Conservation (phyloP, 1,284 basidiomycete genomes). For the Apiotrichum mycotoxinovorans region DNA sequence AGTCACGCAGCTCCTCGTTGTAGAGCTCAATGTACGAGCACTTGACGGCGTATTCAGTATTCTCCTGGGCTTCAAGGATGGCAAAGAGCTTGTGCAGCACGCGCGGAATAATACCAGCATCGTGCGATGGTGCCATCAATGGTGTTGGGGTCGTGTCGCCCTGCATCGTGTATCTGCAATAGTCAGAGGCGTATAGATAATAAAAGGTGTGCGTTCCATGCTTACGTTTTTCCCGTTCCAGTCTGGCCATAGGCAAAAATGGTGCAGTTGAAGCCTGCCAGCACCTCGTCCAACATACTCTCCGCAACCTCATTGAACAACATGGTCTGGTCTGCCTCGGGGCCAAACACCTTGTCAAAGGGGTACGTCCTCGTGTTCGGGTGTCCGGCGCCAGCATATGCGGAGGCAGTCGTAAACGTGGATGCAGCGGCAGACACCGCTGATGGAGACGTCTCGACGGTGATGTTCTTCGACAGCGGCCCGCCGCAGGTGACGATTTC, state of each 20-base stretch:
- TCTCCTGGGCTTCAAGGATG: conserved; percentile 68
- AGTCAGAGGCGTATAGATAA: no score
- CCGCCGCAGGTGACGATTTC: conserved; percentile 74
- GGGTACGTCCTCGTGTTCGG: conserved; percentile 72
- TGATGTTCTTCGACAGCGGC: conserved; percentile 67
- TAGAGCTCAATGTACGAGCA: conserved; percentile 97
- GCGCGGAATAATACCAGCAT: conserved; percentile 97
- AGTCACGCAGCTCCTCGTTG: conserved; percentile 97
- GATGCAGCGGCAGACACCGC: conserved; percentile 25
- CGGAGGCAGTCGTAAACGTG: conserved; percentile 54
- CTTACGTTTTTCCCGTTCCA: conserved; percentile 96
- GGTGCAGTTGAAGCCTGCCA: conserved; percentile 96
- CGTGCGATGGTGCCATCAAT: conserved; percentile 77
- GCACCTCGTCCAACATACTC: conserved; percentile 87
- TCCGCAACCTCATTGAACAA: conserved; percentile 91
- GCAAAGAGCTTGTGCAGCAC: conserved; percentile 90
- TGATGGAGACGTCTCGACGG: conserved; percentile 62
- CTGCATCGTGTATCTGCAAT: conserved; percentile 88
- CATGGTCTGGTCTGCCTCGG: conserved; percentile 93
- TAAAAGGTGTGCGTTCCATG: no score
- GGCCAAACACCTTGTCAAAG: conserved; percentile 91
- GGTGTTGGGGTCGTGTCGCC: conserved; percentile 74
- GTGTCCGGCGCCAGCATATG: conserved; percentile 44
- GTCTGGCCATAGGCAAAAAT: conserved; percentile 99
- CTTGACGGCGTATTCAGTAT: conserved; percentile 83